Conservation (phyloP, 768 basidiomycete species). For the Suillus subalutaceus region DNA sequence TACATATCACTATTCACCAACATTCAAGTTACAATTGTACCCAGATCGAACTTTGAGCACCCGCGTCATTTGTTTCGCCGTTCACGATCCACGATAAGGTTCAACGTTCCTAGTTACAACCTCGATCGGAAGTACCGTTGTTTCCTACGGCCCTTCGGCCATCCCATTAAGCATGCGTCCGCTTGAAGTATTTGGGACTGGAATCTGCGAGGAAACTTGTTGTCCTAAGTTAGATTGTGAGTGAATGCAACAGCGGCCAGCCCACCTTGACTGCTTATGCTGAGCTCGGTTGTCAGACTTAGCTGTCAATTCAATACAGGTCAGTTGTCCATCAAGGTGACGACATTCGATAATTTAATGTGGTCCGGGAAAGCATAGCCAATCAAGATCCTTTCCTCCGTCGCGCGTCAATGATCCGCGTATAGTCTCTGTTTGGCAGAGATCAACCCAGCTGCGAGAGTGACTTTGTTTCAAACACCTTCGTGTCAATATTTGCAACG, state of each 20-base stretch:
- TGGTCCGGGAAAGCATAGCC: neutral
- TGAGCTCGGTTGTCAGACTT: no score
- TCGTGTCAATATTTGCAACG: slow-evolving; percentile 8
- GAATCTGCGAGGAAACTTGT: neutral
- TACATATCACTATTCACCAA: neutral
- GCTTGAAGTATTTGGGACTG: neutral
- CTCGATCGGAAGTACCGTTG: neutral
- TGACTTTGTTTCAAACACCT: neutral
- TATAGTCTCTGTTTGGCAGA: neutral
- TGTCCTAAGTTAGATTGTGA: neutral
- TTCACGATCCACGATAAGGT: neutral
- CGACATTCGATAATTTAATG: neutral
- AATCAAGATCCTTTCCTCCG: neutral
- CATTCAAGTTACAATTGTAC: neutral
- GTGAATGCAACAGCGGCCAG: slow-evolving; percentile 6
- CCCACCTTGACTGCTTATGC: no score
- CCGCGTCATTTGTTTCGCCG: neutral
- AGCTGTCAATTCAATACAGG: no score
- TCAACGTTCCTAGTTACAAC: neutral
- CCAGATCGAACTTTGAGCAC: neutral
- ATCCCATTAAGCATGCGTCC: neutral
- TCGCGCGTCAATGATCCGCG: slow-evolving; percentile 3
- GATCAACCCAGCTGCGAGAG: neutral
- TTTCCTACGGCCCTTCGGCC: neutral
- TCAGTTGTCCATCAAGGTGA: neutral